Evolutionary conservation across 2,329 filamentous ascomycete species (phyloP).

Genomic region (Trichoderma guizhouense): DNA sequence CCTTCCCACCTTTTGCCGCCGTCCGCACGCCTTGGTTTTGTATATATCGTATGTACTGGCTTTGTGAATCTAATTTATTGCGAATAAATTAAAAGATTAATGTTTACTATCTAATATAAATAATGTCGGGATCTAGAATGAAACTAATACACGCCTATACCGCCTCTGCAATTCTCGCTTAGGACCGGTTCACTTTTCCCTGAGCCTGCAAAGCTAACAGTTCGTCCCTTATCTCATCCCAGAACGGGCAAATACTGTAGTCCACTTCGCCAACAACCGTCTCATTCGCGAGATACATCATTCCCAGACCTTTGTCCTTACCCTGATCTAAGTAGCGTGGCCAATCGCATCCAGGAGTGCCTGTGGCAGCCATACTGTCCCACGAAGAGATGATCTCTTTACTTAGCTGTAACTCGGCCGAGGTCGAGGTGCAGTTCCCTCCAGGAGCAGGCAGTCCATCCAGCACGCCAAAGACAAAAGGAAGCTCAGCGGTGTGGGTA

Average conservation of each 20-base stretch:
- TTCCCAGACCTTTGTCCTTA: background rate
- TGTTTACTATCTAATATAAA: background rate
- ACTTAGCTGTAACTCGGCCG: background rate
- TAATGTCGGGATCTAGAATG: background rate
- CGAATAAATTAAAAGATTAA: background rate
- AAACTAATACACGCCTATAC: background rate
- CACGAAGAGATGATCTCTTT: constrained; percentile 1
- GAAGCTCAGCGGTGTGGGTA: constrained; percentile 2
- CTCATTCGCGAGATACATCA: constrained; percentile 2
- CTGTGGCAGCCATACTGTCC: background rate
- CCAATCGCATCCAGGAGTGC: background rate
- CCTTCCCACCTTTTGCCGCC: background rate
- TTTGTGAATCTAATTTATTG: background rate
- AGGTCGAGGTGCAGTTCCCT: background rate
- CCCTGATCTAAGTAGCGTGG: background rate
- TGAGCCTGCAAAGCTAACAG: background rate
- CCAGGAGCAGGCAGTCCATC: background rate
- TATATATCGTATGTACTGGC: background rate
- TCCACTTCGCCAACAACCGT: background rate
- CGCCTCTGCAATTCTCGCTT: background rate
- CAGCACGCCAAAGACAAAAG: background rate
- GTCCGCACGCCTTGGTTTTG: background rate
- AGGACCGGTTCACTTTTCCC: background rate
- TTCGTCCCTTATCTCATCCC: background rate
- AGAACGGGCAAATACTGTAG: background rate